Conservation (phyloP, 305 asterid genomes). For the Fraxinus latifolia region DNA sequence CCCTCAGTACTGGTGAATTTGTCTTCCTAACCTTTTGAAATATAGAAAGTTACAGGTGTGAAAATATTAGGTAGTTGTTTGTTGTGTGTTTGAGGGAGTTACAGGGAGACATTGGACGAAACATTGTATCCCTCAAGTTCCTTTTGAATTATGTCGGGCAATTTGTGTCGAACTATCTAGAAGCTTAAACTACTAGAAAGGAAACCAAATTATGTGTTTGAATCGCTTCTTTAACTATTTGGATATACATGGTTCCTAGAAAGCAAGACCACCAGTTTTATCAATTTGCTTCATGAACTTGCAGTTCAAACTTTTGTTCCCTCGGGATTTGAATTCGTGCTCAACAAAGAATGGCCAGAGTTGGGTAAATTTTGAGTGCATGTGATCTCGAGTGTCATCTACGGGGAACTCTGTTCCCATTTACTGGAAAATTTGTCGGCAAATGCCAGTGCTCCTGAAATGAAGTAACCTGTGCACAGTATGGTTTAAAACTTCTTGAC, state of each 20-base stretch:
- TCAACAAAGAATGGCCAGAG: neutral
- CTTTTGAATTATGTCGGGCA: neutral
- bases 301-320: neutral
- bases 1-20: neutral
- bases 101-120: constrained; percentile 2
- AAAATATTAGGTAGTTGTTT: constrained; percentile 1
- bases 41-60: neutral
- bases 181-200: neutral
- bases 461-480: neutral
- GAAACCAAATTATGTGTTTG: neutral
- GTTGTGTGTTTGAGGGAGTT: constrained; percentile 1
- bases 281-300: neutral
- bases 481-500: neutral
- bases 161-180: neutral
- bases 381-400: neutral
- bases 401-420: neutral
- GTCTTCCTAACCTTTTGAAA: neutral
- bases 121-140: neutral
- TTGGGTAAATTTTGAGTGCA: neutral
- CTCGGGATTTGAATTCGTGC: neutral
- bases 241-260: neutral
- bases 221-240: neutral
- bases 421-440: neutral
- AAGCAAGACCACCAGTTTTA: neutral
- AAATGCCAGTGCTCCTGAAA: neutral